Evolutionary conservation across 2,329 filamentous ascomycete genomes (phyloP).

Genomic region (Diaporthe sp.): DNA sequence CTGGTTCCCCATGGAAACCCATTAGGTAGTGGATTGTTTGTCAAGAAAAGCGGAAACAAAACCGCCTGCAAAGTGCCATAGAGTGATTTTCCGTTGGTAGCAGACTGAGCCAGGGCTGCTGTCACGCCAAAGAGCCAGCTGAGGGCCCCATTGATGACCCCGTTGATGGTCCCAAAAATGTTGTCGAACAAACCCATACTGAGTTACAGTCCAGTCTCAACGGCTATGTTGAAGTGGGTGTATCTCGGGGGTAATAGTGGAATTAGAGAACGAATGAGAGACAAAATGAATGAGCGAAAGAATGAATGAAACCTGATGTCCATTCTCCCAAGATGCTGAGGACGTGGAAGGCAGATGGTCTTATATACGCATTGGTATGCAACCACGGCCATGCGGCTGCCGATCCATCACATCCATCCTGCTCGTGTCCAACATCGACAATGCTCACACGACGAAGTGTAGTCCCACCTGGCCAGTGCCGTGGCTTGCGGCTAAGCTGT

Average conservation of each 20-base stretch:
- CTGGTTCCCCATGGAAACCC: constrained; percentile 67
- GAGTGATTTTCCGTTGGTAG: constrained; percentile 58
- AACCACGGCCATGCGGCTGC: constrained; percentile 14
- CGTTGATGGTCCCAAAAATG: neutral
- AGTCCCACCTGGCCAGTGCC: constrained; percentile 23
- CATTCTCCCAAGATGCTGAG: neutral
- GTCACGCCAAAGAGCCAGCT: constrained; percentile 45
- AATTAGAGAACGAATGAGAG: constrained; percentile 38
- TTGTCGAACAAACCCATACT: constrained; percentile 45
- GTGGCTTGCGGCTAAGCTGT: constrained; percentile 33
- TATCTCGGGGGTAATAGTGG: neutral
- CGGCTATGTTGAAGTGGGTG: constrained; percentile 3
- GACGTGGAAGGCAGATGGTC: neutral
- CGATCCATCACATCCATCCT: constrained; percentile 9
- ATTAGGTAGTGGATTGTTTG: constrained; percentile 63
- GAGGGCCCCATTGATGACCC: constrained; percentile 31
- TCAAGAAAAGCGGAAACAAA: constrained; percentile 59
- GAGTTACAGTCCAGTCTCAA: constrained; percentile 33
- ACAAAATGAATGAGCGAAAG: neutral
- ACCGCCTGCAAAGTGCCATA: constrained; percentile 57
- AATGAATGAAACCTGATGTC: constrained; percentile 30
- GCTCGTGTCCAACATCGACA: constrained; percentile 14
- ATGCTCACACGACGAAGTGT: constrained; percentile 4
- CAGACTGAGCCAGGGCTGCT: constrained; percentile 49
- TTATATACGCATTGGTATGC: constrained; percentile 24